Evolutionary conservation across 2,329 filamentous ascomycete species (phyloP).

Genomic region (Penicillium sp.): DNA sequence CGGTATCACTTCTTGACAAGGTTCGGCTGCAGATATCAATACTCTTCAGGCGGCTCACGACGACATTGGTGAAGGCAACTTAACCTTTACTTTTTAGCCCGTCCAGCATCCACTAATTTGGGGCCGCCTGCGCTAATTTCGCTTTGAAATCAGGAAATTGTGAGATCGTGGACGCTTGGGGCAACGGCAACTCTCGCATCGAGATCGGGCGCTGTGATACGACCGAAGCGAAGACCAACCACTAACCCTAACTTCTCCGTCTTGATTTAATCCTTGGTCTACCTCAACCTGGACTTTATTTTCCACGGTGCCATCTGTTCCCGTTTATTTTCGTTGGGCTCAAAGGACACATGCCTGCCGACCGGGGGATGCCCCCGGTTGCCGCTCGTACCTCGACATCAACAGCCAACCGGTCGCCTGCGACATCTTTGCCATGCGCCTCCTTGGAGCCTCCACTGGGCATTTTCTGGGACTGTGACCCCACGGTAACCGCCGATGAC

Average conservation of each 20-base stretch:
- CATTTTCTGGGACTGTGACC: background rate
- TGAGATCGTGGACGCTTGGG: background rate
- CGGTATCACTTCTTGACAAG: background rate
- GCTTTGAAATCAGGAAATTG: background rate
- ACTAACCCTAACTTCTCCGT: background rate
- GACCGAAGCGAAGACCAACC: background rate
- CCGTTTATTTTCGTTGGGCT: conserved; percentile 1
- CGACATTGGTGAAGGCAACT: background rate
- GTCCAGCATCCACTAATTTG: background rate
- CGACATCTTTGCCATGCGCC: background rate
- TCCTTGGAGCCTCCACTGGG: background rate
- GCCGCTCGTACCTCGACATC: conserved; percentile 1
- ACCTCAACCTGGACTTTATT: background rate
- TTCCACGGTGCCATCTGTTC: background rate
- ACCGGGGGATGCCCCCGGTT: background rate
- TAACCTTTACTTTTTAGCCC: background rate
- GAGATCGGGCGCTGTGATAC: background rate
- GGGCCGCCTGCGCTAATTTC: background rate
- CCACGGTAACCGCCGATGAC: conserved; percentile 6
- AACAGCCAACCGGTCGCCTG: background rate
- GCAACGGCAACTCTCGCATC: background rate
- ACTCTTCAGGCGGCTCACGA: background rate
- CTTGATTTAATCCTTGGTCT: background rate
- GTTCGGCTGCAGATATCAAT: background rate
- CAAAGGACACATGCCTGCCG: background rate